Evolutionary conservation across 345 rosid genomes (phyloP), one percentile per base, ranked within the genome.

Genomic region (Citrus reticulata): DNA sequence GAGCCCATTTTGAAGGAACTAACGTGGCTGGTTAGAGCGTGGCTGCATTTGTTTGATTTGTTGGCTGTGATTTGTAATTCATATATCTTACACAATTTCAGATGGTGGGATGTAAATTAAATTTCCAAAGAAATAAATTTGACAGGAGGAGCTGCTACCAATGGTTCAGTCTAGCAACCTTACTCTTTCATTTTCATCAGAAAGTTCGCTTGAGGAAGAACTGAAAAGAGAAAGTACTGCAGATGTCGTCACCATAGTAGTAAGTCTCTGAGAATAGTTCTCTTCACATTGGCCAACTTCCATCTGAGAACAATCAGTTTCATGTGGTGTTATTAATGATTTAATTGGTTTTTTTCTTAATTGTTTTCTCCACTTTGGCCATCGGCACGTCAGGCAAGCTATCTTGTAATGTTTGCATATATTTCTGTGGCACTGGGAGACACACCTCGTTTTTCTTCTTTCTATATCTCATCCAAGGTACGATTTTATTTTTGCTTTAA

Each of bases 131-230:
- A 49, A 27, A 77, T 24, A 37, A 85, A 74, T 80, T 74, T 86
- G 67, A 78, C 90, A 93, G 99, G 88, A 91, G 76, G 98, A 91
- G 82, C 75, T 95, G 83, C 70, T 89, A 83, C 87, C 93, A 34
- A 84, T 91, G 89, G 93, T 82, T 79, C 88, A 82, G 77, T 86
- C 91, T 32, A 92, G 89, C 74, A 92, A 92, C 84, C 96, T 95
- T 76, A 89, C 91, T 72, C 93, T 95, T 81, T 85, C 98, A 54
- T 95, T 92, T 86, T 95, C 99, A 35, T 94, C 99, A 35, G 99
- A 95, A 86, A 93, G 98, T 84, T 95, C 99, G 63, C 88, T 95
- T 75, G 99, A 94, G 89, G 97, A 94, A 85, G 99, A 96, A 85
- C 83, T 94, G 82, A 96, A 93, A 88, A 90, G 98, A 81, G 99